Evolutionary conservation across 805 yeast genomes (phyloP).

Genomic region (Hyphopichia homilentoma): DNA sequence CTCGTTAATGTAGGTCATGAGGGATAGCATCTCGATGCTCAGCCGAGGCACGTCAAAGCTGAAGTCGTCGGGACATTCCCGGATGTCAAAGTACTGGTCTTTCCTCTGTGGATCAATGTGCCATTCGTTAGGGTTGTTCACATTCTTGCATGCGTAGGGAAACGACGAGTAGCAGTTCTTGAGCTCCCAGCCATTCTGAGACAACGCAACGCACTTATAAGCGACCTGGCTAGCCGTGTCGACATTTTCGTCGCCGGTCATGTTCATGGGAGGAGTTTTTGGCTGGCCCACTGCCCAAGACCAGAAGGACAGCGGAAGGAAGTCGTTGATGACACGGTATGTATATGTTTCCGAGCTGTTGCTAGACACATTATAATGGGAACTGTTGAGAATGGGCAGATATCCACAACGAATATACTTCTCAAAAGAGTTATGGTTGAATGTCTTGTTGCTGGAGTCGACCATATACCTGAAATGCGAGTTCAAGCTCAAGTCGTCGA

Average conservation of each 20-base stretch:
- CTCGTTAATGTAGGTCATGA: conserved; percentile 23
- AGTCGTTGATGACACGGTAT: conserved; percentile 20
- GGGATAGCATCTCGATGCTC: conserved; percentile 31
- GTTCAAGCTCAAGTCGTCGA: conserved; percentile 8
- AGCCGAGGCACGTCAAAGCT: conserved; percentile 30
- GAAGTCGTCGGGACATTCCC: conserved; percentile 32
- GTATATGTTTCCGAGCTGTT: conserved; percentile 21
- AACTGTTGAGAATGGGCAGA: conserved; percentile 57
- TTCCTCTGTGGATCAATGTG: conserved; percentile 25
- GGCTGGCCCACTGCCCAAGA: conserved; percentile 71
- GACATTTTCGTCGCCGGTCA: conserved; percentile 12
- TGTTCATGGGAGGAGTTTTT: no score
- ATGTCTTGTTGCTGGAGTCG: conserved; percentile 36
- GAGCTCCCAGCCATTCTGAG: conserved; percentile 55
- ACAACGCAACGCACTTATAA: conserved; percentile 39
- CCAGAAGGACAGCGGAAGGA: conserved; percentile 50
- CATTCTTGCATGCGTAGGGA: conserved; percentile 54
- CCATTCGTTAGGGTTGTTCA: conserved; percentile 42
- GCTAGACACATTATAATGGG: conserved; percentile 10
- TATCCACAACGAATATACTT: conserved; percentile 53
- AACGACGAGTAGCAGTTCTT: conserved; percentile 59
- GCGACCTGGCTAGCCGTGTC: conserved; percentile 21
- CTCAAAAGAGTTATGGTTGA: conserved; percentile 33
- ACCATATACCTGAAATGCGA: conserved; percentile 24
- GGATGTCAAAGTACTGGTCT: conserved; percentile 43